phyloP scores from a whole-genome alignment of 495 filamentous ascomycete species.

The Durotheca rogersii region DNA sequence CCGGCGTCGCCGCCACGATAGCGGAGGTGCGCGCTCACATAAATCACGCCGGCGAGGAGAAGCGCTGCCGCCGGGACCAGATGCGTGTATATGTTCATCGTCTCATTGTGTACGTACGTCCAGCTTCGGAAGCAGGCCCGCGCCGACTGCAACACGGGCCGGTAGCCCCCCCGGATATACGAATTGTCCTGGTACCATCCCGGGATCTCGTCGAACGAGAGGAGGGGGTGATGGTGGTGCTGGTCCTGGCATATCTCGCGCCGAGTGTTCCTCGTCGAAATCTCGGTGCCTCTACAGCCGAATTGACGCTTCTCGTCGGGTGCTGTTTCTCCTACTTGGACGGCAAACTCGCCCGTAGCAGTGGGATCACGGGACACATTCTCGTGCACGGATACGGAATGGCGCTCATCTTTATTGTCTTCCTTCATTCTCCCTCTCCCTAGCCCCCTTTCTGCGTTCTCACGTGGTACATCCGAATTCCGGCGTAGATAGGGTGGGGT shows the following conservation, averaged over 20 bases:
- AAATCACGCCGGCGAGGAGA: constrained; percentile 27
- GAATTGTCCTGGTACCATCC: constrained; percentile 77
- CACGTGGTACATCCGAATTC: background rate
- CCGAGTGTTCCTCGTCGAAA: constrained; percentile 23
- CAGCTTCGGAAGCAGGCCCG: constrained; percentile 62
- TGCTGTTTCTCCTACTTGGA: background rate
- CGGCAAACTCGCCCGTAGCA: background rate
- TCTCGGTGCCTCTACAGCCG: constrained; percentile 3
- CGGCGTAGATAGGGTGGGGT: no score
- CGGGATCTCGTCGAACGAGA: constrained; percentile 58
- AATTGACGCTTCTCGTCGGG: constrained; percentile 14
- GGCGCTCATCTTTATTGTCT: background rate
- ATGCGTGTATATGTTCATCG: constrained; percentile 81
- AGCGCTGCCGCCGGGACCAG: constrained; percentile 49
- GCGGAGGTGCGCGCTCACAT: constrained; percentile 17
- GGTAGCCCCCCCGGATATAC: constrained; percentile 71
- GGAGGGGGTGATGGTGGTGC: constrained; percentile 29
- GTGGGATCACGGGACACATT: constrained; percentile 4
- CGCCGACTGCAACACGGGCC: constrained; percentile 67
- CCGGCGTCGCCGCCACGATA: constrained; percentile 37
- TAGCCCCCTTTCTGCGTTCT: background rate
- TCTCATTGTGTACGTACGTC: constrained; percentile 79
- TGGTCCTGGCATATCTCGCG: constrained; percentile 28
- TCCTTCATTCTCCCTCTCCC: background rate
- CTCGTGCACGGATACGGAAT: background rate